Percentiles rank a stretch among this genome's conserved stretches.
Evolutionary conservation across 257 asterid genomes (phyloP).

Genomic region (Ophiorrhiza pumila): DNA sequence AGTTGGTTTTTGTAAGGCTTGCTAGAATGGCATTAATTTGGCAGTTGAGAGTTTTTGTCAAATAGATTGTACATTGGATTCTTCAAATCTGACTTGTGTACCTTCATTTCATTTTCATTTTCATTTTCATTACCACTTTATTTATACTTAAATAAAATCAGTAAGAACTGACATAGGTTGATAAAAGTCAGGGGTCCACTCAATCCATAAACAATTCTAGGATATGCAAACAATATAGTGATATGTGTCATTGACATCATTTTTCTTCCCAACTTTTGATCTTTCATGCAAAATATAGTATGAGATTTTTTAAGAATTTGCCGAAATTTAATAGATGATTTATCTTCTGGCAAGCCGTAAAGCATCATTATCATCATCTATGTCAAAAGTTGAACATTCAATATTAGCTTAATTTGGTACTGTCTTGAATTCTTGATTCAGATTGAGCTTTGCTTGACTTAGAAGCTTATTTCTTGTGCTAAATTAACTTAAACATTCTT

Average conservation of each 20-base stretch:
- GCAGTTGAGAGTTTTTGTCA: slow-evolving; percentile 25
- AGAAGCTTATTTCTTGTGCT: neutral
- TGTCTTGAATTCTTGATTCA: neutral
- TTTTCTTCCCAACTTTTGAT: neutral
- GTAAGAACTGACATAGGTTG: neutral
- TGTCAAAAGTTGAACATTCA: slow-evolving; percentile 7
- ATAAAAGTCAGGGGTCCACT: slow-evolving; percentile 11
- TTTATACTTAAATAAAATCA: neutral
- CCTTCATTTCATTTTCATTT: neutral
- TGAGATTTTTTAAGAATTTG: neutral
- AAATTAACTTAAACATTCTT: neutral
- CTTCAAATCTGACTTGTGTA: slow-evolving; percentile 15
- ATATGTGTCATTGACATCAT: slow-evolving; percentile 3
- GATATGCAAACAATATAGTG: neutral
- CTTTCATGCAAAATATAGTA: neutral
- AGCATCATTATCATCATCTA: slow-evolving; percentile 5
- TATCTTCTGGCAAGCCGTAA: slow-evolving; percentile 10
- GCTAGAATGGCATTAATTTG: slow-evolving; percentile 22
- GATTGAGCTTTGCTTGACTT: neutral
- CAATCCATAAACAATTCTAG: neutral
- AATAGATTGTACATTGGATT: slow-evolving; percentile 50
- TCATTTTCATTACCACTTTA: neutral
- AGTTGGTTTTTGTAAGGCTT: slow-evolving; percentile 1
- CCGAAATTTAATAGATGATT: neutral
- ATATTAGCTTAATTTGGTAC: neutral